Percentiles rank a stretch among this genome's conserved stretches.
These are phyloP conservation scores for Coccomyxa sp. DNA, from an alignment of 139 green algal genomes.

Conservation along the genomic window DNA sequence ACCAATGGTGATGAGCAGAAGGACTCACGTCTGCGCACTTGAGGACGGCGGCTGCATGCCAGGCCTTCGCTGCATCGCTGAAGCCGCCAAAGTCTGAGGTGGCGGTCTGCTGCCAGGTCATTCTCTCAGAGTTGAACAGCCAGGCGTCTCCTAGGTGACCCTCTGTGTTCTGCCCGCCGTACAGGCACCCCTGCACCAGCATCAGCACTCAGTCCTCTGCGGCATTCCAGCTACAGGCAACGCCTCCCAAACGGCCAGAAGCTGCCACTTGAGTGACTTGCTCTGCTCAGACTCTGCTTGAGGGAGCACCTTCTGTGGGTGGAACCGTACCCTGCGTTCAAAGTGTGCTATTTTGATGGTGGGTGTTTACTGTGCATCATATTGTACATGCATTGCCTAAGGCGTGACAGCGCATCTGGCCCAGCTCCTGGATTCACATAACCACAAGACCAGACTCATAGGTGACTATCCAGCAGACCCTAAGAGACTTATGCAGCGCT, in stretches of 20 bases:
- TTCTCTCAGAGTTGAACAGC: conserved; percentile 2
- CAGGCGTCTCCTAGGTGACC: conserved; percentile 18
- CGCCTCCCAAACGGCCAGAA: not conserved
- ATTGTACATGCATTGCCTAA: no score
- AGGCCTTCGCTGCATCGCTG: not conserved
- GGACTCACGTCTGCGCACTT: not conserved
- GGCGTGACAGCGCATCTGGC: no score
- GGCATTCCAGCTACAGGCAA: not conserved
- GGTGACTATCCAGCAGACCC: no score
- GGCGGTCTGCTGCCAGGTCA: not conserved
- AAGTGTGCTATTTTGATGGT: no score
- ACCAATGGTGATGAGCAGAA: not conserved
- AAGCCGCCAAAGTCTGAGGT: not conserved
- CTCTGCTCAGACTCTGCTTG: no score
- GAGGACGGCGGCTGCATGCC: conserved; percentile 14
- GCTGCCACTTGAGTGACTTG: not conserved
- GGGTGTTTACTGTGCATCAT: no score
- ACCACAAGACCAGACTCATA: no score
- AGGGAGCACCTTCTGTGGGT: no score
- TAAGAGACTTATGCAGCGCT: no score
- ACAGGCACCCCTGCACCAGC: conserved; percentile 13
- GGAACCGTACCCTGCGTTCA: no score
- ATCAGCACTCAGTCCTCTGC: not conserved
- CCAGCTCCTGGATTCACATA: no score
- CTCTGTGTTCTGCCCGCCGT: conserved; percentile 5